Evolutionary conservation across 805 yeast genomes (phyloP).

Genomic region (Spathaspora arborariae): DNA sequence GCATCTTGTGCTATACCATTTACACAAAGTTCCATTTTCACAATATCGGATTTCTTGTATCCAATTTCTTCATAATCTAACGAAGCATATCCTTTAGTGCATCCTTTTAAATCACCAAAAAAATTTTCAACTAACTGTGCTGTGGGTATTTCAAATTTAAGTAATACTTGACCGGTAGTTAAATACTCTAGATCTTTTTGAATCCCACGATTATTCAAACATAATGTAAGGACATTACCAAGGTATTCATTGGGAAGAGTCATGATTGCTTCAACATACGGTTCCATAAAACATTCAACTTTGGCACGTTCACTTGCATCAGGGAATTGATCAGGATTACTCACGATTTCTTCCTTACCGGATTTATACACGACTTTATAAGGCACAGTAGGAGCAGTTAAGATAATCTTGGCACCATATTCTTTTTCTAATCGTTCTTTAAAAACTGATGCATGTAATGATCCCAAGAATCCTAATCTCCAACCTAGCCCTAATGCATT

Average conservation of each 20-base stretch:
- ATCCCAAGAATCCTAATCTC: slow-evolving; percentile 93
- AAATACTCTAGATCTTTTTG: slow-evolving; percentile 77
- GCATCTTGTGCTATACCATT: slow-evolving; percentile 92
- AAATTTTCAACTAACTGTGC: slow-evolving; percentile 92
- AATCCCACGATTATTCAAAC: slow-evolving; percentile 79
- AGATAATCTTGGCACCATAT: slow-evolving; percentile 86
- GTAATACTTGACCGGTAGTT: slow-evolving; percentile 73
- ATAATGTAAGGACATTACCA: slow-evolving; percentile 81
- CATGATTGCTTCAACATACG: slow-evolving; percentile 86
- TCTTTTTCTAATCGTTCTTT: slow-evolving; percentile 89
- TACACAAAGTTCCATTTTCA: slow-evolving; percentile 82
- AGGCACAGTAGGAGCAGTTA: slow-evolving; percentile 96
- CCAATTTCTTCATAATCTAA: slow-evolving; percentile 94
- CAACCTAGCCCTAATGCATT: slow-evolving; percentile 96
- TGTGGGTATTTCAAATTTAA: slow-evolving; percentile 79
- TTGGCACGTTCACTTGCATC: slow-evolving; percentile 46
- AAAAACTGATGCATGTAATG: slow-evolving; percentile 92
- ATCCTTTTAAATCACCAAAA: slow-evolving; percentile 87
- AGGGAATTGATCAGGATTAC: slow-evolving; percentile 94
- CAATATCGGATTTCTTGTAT: slow-evolving; percentile 72
- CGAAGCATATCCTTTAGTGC: slow-evolving; percentile 89
- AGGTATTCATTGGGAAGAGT: slow-evolving; percentile 86
- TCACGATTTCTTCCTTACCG: slow-evolving; percentile 61
- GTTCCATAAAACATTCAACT: slow-evolving; percentile 64
- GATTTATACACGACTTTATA: slow-evolving; percentile 69